Evolutionary conservation across 305 asterid genomes (phyloP).

Genomic region (Solanum hybrid): DNA sequence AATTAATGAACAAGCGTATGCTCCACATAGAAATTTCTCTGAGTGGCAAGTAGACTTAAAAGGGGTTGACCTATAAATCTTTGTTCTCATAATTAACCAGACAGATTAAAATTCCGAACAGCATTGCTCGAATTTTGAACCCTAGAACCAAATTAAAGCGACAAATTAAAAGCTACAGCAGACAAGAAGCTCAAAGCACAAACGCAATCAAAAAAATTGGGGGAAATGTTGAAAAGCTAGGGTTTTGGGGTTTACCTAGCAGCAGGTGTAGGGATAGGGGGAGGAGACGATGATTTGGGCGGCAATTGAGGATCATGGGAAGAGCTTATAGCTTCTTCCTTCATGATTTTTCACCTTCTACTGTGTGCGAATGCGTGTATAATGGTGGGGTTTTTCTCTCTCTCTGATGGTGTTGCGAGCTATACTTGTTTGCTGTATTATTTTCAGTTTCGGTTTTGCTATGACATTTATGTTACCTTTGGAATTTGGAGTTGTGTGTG

Average conservation of each 20-base stretch:
- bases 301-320: constrained; percentile 59
- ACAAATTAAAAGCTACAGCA: neutral
- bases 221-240: constrained; percentile 8
- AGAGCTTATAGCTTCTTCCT: constrained; percentile 87
- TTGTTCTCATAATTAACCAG: neutral
- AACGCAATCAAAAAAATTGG: neutral
- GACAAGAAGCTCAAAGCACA: neutral
- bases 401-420: neutral
- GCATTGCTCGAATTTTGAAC: neutral
- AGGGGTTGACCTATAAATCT: neutral
- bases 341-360: constrained; percentile 30
- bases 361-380: neutral
- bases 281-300: constrained; percentile 77
- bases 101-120: neutral
- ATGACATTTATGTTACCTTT: neutral
- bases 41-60: neutral
- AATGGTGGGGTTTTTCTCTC: neutral
- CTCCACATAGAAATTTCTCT: neutral
- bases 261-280: constrained; percentile 69
- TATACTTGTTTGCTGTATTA: neutral
- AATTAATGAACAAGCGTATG: neutral
- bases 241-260: constrained; percentile 57
- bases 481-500: neutral
- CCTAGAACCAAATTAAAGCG: neutral
- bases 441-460: neutral